Evolutionary conservation across 164 flowering plant genomes (phyloP).

Genomic region (Cinnamomum chago): DNA sequence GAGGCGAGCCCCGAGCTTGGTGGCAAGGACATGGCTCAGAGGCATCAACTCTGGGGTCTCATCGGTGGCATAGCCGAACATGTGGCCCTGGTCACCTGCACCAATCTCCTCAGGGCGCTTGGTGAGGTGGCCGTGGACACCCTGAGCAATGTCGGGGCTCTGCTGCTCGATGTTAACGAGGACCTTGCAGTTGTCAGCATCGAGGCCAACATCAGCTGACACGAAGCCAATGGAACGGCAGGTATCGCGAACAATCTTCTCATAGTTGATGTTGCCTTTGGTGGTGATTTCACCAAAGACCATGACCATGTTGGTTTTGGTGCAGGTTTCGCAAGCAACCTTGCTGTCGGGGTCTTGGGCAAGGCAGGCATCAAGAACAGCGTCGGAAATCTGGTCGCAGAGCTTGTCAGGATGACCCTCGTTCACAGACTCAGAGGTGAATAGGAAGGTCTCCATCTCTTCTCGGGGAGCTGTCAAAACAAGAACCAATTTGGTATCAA

Average conservation of each 20-base stretch:
- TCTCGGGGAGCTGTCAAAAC: not conserved
- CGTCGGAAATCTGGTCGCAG: slow-evolving; percentile 85
- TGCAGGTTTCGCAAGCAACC: slow-evolving; percentile 88
- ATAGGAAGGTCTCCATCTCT: slow-evolving; percentile 74
- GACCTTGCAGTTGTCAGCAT: slow-evolving; percentile 82
- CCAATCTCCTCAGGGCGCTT: slow-evolving; percentile 86
- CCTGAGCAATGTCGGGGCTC: slow-evolving; percentile 86
- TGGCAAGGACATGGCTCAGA: slow-evolving; percentile 70
- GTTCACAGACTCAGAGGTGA: slow-evolving; percentile 82
- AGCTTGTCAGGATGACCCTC: slow-evolving; percentile 93
- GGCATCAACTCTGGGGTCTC: slow-evolving; percentile 84
- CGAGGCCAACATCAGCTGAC: slow-evolving; percentile 78
- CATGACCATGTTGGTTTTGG: slow-evolving; percentile 92
- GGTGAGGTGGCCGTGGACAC: slow-evolving; percentile 81
- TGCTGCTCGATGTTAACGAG: slow-evolving; percentile 81
- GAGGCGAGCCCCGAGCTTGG: slow-evolving; percentile 72
- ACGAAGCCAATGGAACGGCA: slow-evolving; percentile 74
- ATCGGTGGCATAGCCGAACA: slow-evolving; percentile 88
- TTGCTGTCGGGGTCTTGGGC: slow-evolving; percentile 79
- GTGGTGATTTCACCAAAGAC: slow-evolving; percentile 84
- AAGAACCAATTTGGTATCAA: no score
- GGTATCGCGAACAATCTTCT: slow-evolving; percentile 80
- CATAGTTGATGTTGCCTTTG: slow-evolving; percentile 66
- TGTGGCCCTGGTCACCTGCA: slow-evolving; percentile 87
- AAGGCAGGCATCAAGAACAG: slow-evolving; percentile 83